Percentiles rank a stretch among this genome's conserved stretches.
Evolutionary conservation across 2,329 filamentous ascomycete species (phyloP).

Genomic region (Exophiala viscosa): DNA sequence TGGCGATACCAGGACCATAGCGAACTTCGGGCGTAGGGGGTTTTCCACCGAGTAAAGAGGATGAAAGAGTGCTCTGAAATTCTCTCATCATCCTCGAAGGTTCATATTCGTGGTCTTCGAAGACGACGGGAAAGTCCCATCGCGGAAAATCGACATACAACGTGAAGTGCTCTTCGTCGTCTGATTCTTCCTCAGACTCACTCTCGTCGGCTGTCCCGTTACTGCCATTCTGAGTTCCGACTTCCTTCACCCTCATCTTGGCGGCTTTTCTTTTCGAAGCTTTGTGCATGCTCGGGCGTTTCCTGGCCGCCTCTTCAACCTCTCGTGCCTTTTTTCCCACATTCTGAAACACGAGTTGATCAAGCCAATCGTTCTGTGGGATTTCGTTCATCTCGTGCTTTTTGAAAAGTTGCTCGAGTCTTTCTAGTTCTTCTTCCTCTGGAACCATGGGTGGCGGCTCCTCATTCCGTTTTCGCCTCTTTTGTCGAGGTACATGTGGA

Average conservation of each 20-base stretch:
- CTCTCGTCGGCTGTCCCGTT: slow-evolving; percentile 34
- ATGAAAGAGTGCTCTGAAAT: slow-evolving; percentile 59
- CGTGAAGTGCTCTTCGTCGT: slow-evolving; percentile 66
- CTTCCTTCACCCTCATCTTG: slow-evolving; percentile 2
- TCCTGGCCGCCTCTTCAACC: slow-evolving; percentile 62
- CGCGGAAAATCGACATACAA: slow-evolving; percentile 88
- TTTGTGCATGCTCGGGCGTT: slow-evolving; percentile 44
- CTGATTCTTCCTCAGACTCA: slow-evolving; percentile 37
- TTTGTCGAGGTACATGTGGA: slow-evolving; percentile 62
- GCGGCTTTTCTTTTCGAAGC: slow-evolving; percentile 31
- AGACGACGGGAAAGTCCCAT: slow-evolving; percentile 94
- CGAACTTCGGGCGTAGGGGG: slow-evolving; percentile 77
- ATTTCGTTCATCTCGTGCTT: slow-evolving; percentile 99
- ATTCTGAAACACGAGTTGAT: slow-evolving; percentile 86
- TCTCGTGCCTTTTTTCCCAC: slow-evolving; percentile 73
- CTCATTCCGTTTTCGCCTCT: slow-evolving; percentile 49
- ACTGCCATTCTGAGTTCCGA: slow-evolving; percentile 39
- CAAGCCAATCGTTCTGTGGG: slow-evolving; percentile 87
- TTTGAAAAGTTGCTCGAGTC: slow-evolving; percentile 86
- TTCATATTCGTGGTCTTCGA: slow-evolving; percentile 88
- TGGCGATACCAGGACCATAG: slow-evolving; percentile 83
- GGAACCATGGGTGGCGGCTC: slow-evolving; percentile 52
- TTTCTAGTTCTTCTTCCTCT: slow-evolving; percentile 79
- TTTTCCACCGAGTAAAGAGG: slow-evolving; percentile 68
- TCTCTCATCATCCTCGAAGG: slow-evolving; percentile 77